A percentile compares a stretch with the other conserved stretches of the same genome.
Conservation (phyloP, 2,329 filamentous ascomycete genomes). For the Penicillium sp. region DNA sequence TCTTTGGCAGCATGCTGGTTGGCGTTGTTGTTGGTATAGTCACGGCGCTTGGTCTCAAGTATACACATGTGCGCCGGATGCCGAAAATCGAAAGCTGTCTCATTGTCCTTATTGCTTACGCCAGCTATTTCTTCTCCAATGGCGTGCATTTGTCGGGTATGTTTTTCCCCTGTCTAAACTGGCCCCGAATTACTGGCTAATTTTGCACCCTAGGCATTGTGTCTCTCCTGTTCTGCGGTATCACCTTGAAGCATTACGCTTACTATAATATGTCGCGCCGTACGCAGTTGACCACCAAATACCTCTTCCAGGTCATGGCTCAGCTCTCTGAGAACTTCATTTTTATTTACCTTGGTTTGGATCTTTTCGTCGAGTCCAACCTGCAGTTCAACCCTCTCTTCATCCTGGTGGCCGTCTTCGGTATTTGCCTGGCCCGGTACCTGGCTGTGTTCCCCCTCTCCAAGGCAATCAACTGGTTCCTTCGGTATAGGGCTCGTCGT, state of each 20-base stretch:
- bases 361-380: conserved; percentile 87
- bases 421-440: conserved; percentile 91
- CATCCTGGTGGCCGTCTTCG: conserved; percentile 88
- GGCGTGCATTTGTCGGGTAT: conserved; percentile 93
- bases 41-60: conserved; percentile 88
- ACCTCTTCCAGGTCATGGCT: conserved; percentile 91
- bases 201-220: conserved; percentile 75
- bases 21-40: conserved; percentile 84
- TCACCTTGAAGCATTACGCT: conserved; percentile 97
- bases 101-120: conserved; percentile 91
- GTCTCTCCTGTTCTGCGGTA: conserved; percentile 93
- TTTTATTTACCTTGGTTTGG: conserved; percentile 96
- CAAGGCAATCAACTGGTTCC: conserved; percentile 86
- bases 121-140: conserved; percentile 97
- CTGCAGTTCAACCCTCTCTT: conserved; percentile 92
- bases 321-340: conserved; percentile 99
- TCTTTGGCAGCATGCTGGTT: conserved; percentile 91
- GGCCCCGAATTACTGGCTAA: conserved; percentile 1
- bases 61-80: conserved; percentile 88
- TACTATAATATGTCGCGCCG: conserved; percentile 99
- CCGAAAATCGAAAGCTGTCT: conserved; percentile 97
- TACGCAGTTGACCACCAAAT: conserved; percentile 97
- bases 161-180: conserved; percentile 30
- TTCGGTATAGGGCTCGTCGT: conserved; percentile 79
- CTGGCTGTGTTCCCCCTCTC: conserved; percentile 94